Conservation (phyloP, 2,329 filamentous ascomycete genomes). For the Mollisiaceae sp. region DNA sequence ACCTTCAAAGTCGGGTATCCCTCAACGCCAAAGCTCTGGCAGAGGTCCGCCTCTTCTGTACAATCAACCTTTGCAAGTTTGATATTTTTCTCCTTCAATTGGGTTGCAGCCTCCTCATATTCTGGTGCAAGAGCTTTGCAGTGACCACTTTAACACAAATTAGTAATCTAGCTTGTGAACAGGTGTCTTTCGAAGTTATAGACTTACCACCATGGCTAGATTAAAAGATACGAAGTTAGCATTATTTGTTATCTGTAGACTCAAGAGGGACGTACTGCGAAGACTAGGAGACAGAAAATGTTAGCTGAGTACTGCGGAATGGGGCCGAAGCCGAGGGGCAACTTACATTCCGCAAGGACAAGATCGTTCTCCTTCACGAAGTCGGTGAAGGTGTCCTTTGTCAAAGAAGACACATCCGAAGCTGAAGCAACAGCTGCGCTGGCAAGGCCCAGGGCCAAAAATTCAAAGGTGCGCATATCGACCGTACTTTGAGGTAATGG, state of each 20-base stretch:
- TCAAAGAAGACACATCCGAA: conserved; percentile 86
- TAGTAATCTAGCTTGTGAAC: conserved; percentile 36
- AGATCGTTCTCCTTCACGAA: conserved; percentile 88
- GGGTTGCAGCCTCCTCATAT: conserved; percentile 85
- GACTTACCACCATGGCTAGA: conserved; percentile 46
- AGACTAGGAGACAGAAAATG: conserved; percentile 61
- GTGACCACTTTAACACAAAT: conserved; percentile 63
- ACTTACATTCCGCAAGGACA: conserved; percentile 90
- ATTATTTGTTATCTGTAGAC: conserved; percentile 26
- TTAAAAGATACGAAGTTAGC: conserved; percentile 34
- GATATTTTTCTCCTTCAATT: conserved; percentile 87
- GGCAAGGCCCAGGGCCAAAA: conserved; percentile 40
- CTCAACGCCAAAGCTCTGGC: conserved; percentile 88
- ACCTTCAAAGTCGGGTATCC: conserved; percentile 99
- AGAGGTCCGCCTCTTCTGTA: conserved; percentile 92
- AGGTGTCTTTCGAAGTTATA: conserved; percentile 21
- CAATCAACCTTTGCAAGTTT: conserved; percentile 89
- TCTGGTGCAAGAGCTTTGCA: conserved; percentile 97
- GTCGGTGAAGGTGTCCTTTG: conserved; percentile 82
- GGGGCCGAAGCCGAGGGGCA: conserved; percentile 30
- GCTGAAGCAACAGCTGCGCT: conserved; percentile 62
- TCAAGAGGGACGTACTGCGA: conserved; percentile 80
- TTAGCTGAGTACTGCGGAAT: conserved; percentile 30
- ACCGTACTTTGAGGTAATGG: conserved; percentile 18
- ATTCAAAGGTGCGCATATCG: conserved; percentile 42